Conservation (phyloP, 768 basidiomycete genomes). For the Amyloporia xantha region DNA sequence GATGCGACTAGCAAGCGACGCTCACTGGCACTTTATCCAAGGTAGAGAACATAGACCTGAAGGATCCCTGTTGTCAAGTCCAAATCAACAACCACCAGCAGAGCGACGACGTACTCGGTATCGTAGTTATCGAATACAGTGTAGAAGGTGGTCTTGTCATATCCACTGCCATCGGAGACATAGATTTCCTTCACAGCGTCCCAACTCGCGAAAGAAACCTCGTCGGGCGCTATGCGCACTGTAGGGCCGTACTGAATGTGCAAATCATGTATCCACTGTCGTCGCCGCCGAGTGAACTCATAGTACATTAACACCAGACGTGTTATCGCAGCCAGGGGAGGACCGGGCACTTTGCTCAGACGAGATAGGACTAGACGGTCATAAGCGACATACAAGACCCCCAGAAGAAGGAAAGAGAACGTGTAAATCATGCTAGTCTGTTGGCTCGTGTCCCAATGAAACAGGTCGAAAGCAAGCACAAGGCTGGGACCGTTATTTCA, state of each 20-base stretch:
- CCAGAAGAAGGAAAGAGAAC: neutral
- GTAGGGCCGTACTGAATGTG: slow-evolving; percentile 15
- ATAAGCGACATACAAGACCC: neutral
- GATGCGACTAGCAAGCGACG: neutral
- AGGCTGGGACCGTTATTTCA: no score
- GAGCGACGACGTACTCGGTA: slow-evolving; percentile 7
- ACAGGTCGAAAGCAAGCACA: no score
- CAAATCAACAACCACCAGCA: neutral
- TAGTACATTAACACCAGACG: slow-evolving; percentile 15
- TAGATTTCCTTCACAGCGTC: slow-evolving; percentile 20
- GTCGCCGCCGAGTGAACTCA: slow-evolving; percentile 12
- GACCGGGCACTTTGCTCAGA: slow-evolving; percentile 12
- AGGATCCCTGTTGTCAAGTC: neutral
- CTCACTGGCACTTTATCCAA: slow-evolving; percentile 7
- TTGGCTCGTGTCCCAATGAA: no score
- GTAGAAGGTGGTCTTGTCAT: slow-evolving; percentile 16
- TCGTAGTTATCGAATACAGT: slow-evolving; percentile 10
- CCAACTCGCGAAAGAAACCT: slow-evolving; percentile 17
- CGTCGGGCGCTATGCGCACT: slow-evolving; percentile 16
- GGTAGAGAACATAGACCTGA: slow-evolving; percentile 18
- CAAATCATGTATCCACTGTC: slow-evolving; percentile 13
- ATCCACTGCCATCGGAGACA: slow-evolving; percentile 18
- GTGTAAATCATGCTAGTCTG: neutral
- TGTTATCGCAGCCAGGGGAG: slow-evolving; percentile 9
- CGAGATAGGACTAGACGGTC: slow-evolving; percentile 11